Percentiles rank a stretch among this genome's conserved stretches.
These are phyloP conservation scores for Sinapis alba DNA, from an alignment of 441 rosid species.

Conservation along the genomic window DNA sequence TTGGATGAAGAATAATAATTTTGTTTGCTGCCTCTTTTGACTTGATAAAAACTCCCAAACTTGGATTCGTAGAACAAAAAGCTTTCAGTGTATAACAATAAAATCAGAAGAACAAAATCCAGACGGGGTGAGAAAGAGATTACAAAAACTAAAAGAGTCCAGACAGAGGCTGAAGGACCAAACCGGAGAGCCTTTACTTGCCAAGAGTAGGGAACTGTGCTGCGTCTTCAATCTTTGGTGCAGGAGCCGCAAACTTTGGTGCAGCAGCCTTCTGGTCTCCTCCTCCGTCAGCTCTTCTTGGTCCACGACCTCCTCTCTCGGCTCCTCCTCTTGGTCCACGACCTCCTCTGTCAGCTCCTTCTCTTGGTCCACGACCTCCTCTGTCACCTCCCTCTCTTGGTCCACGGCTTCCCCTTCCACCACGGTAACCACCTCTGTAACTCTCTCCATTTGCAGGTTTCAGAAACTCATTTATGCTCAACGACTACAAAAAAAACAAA, in stretches of 20 bases:
- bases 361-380: slow-evolving; percentile 53
- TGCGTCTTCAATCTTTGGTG: slow-evolving; percentile 75
- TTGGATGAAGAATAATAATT: background rate
- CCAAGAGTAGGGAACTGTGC: slow-evolving; percentile 91
- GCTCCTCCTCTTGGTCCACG: slow-evolving; percentile 36
- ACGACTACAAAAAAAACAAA: slow-evolving; percentile 55
- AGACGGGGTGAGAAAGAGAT: slow-evolving; percentile 5
- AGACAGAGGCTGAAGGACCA: slow-evolving; percentile 1
- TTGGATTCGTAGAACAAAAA: slow-evolving; percentile 29
- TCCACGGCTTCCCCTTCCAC: slow-evolving; percentile 47
- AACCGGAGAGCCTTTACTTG: slow-evolving; percentile 51
- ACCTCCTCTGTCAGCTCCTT: slow-evolving; percentile 43
- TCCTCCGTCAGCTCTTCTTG: slow-evolving; percentile 27
- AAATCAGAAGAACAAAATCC: slow-evolving; percentile 28
- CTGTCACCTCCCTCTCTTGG: slow-evolving; percentile 11
- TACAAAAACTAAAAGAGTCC: slow-evolving; percentile 20
- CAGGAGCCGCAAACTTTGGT: slow-evolving; percentile 47
- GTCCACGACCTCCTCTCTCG: slow-evolving; percentile 45
- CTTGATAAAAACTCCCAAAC: background rate
- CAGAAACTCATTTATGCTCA: slow-evolving; percentile 86
- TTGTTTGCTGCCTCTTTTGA: background rate
- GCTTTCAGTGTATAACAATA: slow-evolving; percentile 18
- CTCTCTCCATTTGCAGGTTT: slow-evolving; percentile 88
- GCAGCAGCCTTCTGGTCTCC: slow-evolving; percentile 39
- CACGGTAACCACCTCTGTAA: slow-evolving; percentile 59